phyloP scores from a whole-genome alignment of 176 grass and related monocot genomes.

The Musa itinerans region DNA sequence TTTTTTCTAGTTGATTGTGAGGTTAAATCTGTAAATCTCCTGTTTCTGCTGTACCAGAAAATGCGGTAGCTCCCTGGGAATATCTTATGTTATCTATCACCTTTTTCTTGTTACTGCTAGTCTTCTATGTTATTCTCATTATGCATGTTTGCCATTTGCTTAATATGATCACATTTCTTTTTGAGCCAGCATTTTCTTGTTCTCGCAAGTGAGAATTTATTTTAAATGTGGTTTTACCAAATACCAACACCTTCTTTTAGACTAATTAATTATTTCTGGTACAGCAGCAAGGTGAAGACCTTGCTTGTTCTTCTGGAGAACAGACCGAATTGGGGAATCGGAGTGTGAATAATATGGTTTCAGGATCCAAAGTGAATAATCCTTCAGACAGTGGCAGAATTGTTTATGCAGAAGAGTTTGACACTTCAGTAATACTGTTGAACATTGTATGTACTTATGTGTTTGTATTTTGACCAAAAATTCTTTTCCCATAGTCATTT shows the following conservation, averaged over 20 bases:
- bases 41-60: background rate
- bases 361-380: background rate
- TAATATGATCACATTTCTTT: background rate
- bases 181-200: background rate
- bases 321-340: slow-evolving; percentile 5
- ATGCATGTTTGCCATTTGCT: too few species aligned
- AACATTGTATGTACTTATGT: slow-evolving; percentile 7
- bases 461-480: background rate
- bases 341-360: background rate
- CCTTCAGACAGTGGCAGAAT: background rate
- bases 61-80: background rate
- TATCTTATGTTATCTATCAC: background rate
- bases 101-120: background rate
- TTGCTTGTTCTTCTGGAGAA: slow-evolving; percentile 13
- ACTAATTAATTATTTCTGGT: background rate
- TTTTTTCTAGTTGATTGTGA: background rate
- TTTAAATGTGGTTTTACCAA: background rate
- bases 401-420: slow-evolving; percentile 4
- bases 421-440: background rate
- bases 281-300: slow-evolving; percentile 12
- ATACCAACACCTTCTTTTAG: too few species aligned
- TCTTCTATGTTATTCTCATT: background rate
- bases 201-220: background rate
- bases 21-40: background rate
- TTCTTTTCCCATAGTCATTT: background rate